Conservation (phyloP, 345 rosid genomes). For the Gossypium raimondii region DNA sequence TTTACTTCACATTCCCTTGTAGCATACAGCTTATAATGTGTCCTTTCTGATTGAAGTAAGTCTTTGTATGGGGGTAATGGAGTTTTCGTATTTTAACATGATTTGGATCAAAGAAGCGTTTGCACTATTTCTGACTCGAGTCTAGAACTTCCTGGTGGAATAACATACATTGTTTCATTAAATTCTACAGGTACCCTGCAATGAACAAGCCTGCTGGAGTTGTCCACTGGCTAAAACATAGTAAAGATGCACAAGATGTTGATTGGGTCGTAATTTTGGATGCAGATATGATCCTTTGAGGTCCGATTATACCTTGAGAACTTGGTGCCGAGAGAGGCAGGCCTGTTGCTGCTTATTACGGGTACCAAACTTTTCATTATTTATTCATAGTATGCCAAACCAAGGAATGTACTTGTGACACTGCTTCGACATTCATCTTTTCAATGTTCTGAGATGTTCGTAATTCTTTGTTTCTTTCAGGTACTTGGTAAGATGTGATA, state of each 20-base stretch:
- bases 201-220: slow-evolving; percentile 95
- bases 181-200: slow-evolving; percentile 78
- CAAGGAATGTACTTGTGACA: slow-evolving; percentile 10
- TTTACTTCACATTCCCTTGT: background rate
- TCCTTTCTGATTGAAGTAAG: background rate
- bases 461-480: slow-evolving; percentile 32
- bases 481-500: slow-evolving; percentile 89
- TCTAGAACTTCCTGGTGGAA: background rate
- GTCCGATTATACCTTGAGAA: slow-evolving; percentile 90
- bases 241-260: slow-evolving; percentile 78
- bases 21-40: background rate
- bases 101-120: slow-evolving; percentile 4
- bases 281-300: slow-evolving; percentile 96
- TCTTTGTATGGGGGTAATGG: background rate
- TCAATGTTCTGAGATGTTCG: background rate
- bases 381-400: background rate
- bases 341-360: slow-evolving; percentile 88
- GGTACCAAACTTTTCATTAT: slow-evolving; percentile 35
- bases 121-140: background rate
- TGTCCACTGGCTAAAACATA: slow-evolving; percentile 86
- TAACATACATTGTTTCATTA: background rate
- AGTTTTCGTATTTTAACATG: background rate
- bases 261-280: slow-evolving; percentile 98
- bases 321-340: slow-evolving; percentile 85
- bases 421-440: background rate